Evolutionary conservation across 108 stramenopile species (phyloP).

Genomic region (Discostella stelligeroides): DNA sequence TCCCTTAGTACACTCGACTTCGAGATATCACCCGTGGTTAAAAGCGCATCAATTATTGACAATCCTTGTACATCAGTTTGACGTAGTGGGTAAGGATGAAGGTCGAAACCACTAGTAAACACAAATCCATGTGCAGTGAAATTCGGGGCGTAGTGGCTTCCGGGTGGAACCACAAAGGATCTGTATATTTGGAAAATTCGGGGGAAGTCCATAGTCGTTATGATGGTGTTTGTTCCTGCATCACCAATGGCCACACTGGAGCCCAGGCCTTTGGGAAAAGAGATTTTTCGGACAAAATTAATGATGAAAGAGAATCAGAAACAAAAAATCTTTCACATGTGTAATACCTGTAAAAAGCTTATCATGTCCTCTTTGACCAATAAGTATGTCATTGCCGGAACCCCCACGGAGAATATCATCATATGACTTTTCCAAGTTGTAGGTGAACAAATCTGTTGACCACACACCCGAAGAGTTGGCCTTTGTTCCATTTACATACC

Average conservation of each 20-base stretch:
- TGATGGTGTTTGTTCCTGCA: constrained; percentile 18
- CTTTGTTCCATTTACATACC: constrained; percentile 5
- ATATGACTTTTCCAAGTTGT: constrained; percentile 11
- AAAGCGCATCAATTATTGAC: constrained; percentile 19
- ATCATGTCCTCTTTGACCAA: constrained; percentile 46
- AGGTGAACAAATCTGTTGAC: constrained; percentile 20
- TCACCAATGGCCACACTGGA: constrained; percentile 33
- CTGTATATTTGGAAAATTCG: constrained; percentile 35
- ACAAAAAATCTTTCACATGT: neutral
- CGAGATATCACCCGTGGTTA: constrained; percentile 6
- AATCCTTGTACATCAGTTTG: constrained; percentile 17
- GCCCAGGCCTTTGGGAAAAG: neutral
- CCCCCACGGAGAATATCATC: constrained; percentile 30
- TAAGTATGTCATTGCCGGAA: constrained; percentile 29
- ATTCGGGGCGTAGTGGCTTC: constrained; percentile 12
- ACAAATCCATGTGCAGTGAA: constrained; percentile 18
- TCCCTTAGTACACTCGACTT: constrained; percentile 20
- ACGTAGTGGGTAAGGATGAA: constrained; percentile 29
- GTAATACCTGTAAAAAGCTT: constrained; percentile 13
- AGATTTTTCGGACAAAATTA: neutral
- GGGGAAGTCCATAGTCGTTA: constrained; percentile 13
- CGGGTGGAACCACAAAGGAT: neutral
- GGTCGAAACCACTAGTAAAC: constrained; percentile 23
- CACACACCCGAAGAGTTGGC: constrained; percentile 9
- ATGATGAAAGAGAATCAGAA: neutral